Evolutionary conservation across 1,139 yeast genomes (phyloP), one percentile per base, ranked within the genome.

Genomic region (Taphrina sp.): DNA sequence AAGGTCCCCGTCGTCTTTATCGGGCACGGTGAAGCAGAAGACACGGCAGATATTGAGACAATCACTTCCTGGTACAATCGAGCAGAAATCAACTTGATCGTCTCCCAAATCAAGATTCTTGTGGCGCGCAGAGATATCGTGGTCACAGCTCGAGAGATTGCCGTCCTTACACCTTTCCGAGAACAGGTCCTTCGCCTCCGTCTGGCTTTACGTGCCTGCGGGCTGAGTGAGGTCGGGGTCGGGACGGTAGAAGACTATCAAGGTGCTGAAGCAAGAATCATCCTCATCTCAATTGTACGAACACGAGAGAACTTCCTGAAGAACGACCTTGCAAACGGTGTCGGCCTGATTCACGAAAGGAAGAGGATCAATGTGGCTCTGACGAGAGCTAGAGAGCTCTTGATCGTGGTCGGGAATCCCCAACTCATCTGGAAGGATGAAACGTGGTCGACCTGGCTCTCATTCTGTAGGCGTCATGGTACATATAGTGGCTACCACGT

Each of bases 341-440:
- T 58, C 47, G 62, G 63, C 20, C 38, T 61, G 46, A 46, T 61
- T 10, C 57, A 57, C 26, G 61, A 60, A 24, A 49, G 59, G 12
- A 56, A 57, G 31, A 61, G 73, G 36, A 72, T 88, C 56, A 89
- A 89, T 66, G 96, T 89, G 35, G 95, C 96, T 1, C 87, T 89
- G 69, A 88, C 96, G 0, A 76, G 97, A 61, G 87, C 96, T 1
- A 85, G 85, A 65, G 74, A 90, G 59, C 96, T 89, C 63, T 72
- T 90, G 5, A 86, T 92, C 64, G 78, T 90, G 0, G 73, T 90
- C 46, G 96, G 96, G 19, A 38, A 49, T 24, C 46, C 54, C 16
- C 12, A 17, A 12, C 33, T 49, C 10, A 22, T 49, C 39, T 33
- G 38, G 24, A 28, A 31, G 14, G 54, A 49, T 16, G 33, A 22